Conservation (phyloP, 148 eudicot species). For the Beta vulgaris region DNA sequence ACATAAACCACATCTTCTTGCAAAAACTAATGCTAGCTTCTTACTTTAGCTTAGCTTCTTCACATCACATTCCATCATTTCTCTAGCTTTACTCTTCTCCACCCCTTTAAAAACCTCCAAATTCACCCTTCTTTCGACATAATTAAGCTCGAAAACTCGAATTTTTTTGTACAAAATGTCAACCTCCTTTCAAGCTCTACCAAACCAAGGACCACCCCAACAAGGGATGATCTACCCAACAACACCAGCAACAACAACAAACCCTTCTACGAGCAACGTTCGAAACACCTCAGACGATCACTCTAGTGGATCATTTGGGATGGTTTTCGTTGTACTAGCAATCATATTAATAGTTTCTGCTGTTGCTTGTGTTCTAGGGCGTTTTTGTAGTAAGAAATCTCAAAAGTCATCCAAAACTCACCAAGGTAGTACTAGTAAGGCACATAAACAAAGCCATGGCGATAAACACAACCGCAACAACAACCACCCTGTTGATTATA, state of each 20-base stretch:
- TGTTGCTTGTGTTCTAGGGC: conserved; percentile 64
- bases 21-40: conserved; percentile 21
- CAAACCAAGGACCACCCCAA: conserved; percentile 40
- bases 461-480: conserved; percentile 6
- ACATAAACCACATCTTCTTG: conserved; percentile 26
- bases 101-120: neutral
- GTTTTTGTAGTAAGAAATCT: conserved; percentile 48
- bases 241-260: conserved; percentile 21
- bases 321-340: conserved; percentile 72
- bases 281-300: conserved; percentile 32
- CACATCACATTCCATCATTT: conserved; percentile 22
- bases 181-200: conserved; percentile 27
- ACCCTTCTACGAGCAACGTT: neutral
- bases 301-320: conserved; percentile 63
- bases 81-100: conserved; percentile 9
- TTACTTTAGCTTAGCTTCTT: conserved; percentile 18
- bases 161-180: conserved; percentile 21
- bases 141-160: neutral
- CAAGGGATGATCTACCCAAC: conserved; percentile 47
- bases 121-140: neutral
- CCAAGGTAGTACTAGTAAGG: conserved; percentile 30
- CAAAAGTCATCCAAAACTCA: conserved; percentile 24
- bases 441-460: conserved; percentile 20
- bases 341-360: conserved; percentile 60
- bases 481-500: neutral